These are phyloP conservation scores for Iris macrosiphon DNA, from an alignment of 106 monocot species.

Conservation along the genomic window DNA sequence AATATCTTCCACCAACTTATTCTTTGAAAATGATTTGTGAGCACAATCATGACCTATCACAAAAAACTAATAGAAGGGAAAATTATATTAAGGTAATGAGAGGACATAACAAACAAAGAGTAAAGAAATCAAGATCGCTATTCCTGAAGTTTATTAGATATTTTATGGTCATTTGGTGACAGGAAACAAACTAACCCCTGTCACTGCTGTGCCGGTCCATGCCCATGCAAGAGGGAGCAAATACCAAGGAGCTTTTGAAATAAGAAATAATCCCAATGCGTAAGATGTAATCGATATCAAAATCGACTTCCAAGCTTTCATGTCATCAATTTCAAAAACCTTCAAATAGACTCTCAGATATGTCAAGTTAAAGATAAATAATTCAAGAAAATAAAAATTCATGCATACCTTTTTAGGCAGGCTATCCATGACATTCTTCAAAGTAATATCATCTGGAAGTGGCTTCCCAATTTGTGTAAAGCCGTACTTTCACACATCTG, in stretches of 20 bases:
- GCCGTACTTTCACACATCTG: slow-evolving; percentile 79
- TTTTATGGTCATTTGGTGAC: neutral
- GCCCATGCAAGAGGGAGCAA: slow-evolving; percentile 94
- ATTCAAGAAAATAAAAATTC: neutral
- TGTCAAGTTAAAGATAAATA: neutral
- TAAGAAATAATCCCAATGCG: slow-evolving; percentile 63
- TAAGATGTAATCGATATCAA: slow-evolving; percentile 79
- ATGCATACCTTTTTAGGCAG: slow-evolving; percentile 72
- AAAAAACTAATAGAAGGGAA: slow-evolving; percentile 73
- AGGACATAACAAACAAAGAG: neutral
- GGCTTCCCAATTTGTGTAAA: slow-evolving; percentile 87
- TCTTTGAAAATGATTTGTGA: slow-evolving; percentile 96
- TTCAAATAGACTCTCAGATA: slow-evolving; percentile 21
- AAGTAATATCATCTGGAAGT: slow-evolving; percentile 62
- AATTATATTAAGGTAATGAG: slow-evolving; percentile 2
- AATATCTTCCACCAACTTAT: slow-evolving; percentile 89
- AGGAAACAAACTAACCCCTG: slow-evolving; percentile 57
- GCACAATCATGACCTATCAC: slow-evolving; percentile 99
- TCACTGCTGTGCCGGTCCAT: slow-evolving; percentile 93
- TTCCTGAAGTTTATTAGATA: too few relatives aligned
- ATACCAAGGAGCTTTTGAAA: slow-evolving; percentile 83
- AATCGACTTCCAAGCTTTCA: slow-evolving; percentile 90
- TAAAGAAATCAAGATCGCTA: neutral
- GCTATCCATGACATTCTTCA: slow-evolving; percentile 77
- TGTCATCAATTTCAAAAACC: slow-evolving; percentile 95